Base-by-base conservation (phyloP, 495 filamentous ascomycete species). In the Tuber indicum region DNA sequence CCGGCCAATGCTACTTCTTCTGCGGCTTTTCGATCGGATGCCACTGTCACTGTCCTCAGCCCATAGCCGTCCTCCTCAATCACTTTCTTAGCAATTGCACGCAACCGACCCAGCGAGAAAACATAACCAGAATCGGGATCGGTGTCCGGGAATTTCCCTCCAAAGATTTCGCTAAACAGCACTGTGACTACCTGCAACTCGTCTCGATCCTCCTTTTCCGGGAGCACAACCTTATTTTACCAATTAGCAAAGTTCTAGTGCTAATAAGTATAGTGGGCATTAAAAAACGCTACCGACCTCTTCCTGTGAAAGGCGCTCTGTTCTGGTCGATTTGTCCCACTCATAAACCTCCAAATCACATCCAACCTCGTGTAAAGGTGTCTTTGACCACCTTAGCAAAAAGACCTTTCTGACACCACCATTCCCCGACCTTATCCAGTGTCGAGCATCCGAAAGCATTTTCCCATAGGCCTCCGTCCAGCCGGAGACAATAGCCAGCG, bases 291-390 rank as follows among this genome's bases (percentile, higher is more conserved):
- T 66, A 66, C 58, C 16, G 26, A 66, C 58, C 58, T 66, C 58
- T 6, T 66, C 9, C 14, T 66, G 58, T 17, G 58, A 66, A 66
- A 66, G 14, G 58, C 26, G 26, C 58, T 6, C 58, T 66, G 1
- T 16, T 26, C 16, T 66, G 17, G 58, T 66, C 36, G 26, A 66
- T 66, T 66, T 16, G 26, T 66, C 58, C 58, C 58, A 66, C 26
- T 66, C 58, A 36, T 66, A 66, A 66, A 66, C 58, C 26, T 66
- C 58, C 58, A 66, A 66, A 36, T 66, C 58, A 36, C 58, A 66
- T 19, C 58, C 58, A 66, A 66, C 16, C 26, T 66, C 58, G 14
- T 66, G 26, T 6, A 16, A 17, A 32, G 58, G 58, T 3, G 58
- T 66, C 58, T 66, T 66, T 36, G 58, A 66, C 58, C 58, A 66